phyloP scores from a whole-genome alignment of 768 basidiomycete genomes.

The Mycena kentingensis region DNA sequence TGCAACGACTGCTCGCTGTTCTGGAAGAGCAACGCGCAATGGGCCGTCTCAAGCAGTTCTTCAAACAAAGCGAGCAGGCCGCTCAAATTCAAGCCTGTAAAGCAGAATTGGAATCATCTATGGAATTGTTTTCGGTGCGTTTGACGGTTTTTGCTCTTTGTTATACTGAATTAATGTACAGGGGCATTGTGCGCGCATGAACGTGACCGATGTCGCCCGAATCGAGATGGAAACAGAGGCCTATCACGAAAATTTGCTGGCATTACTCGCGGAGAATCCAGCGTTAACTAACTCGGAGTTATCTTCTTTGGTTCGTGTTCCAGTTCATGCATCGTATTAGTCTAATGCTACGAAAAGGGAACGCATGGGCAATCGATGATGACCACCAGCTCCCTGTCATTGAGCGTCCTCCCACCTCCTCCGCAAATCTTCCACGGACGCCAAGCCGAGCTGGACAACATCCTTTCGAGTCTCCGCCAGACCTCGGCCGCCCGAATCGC shows the following conservation, averaged over 20 bases:
- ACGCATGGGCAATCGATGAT: neutral
- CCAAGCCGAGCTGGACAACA: neutral
- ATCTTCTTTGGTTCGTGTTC: neutral
- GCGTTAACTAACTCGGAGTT: neutral
- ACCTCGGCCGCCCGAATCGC: neutral
- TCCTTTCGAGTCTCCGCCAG: neutral
- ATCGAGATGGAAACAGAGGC: neutral
- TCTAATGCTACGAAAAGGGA: neutral
- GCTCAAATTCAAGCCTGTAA: neutral
- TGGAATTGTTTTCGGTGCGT: neutral
- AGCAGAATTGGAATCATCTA: neutral
- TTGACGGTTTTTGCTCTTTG: neutral
- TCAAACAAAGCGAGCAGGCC: conserved; percentile 1
- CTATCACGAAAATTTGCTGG: neutral
- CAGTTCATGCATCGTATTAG: neutral
- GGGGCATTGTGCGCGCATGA: neutral
- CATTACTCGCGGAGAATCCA: neutral
- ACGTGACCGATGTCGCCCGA: neutral
- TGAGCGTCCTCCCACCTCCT: conserved; percentile 1
- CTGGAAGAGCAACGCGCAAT: neutral
- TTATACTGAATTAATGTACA: neutral
- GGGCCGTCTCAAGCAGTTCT: neutral
- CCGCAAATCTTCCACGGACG: conserved; percentile 11
- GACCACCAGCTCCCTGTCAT: neutral
- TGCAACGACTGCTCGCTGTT: neutral